Percentiles rank a stretch among this genome's conserved stretches.
phyloP scores from a whole-genome alignment of 805 yeast species.

The Saturnispora hagleri region DNA sequence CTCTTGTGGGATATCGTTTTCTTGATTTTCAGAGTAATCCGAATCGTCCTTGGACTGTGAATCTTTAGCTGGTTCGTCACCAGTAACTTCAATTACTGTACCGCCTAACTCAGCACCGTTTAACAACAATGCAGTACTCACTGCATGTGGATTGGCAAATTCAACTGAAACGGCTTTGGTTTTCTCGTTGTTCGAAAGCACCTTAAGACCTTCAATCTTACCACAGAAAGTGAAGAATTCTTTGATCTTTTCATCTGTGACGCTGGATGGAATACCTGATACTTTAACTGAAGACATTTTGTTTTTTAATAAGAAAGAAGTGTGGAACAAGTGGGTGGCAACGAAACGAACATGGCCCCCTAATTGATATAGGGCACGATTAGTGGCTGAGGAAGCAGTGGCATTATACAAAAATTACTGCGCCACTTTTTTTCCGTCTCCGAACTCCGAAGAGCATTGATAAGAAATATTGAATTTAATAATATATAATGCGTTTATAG shows the following conservation, averaged over 20 bases:
- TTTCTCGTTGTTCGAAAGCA: slow-evolving; percentile 24
- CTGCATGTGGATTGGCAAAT: slow-evolving; percentile 52
- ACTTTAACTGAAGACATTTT: slow-evolving; percentile 39
- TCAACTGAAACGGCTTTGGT: slow-evolving; percentile 37
- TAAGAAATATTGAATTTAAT: background rate
- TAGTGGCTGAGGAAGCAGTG: background rate
- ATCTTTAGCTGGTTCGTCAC: slow-evolving; percentile 9
- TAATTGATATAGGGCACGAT: background rate
- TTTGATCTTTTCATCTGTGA: slow-evolving; percentile 41
- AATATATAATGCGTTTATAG: background rate
- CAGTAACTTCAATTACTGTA: slow-evolving; percentile 37
- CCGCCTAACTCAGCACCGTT: slow-evolving; percentile 70
- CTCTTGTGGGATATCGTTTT: slow-evolving; percentile 55
- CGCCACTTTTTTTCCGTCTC: background rate
- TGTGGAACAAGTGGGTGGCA: background rate
- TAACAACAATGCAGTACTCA: slow-evolving; percentile 59
- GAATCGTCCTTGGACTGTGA: slow-evolving; percentile 12
- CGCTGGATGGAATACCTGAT: slow-evolving; percentile 43
- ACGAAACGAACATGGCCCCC: background rate
- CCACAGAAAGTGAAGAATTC: slow-evolving; percentile 78
- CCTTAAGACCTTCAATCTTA: slow-evolving; percentile 31
- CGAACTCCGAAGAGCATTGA: slow-evolving; percentile 1
- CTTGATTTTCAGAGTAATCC: slow-evolving; percentile 8
- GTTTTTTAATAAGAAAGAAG: background rate
- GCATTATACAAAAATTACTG: background rate